Conservation (phyloP, 441 rosid genomes). For the Geranium incanum region DNA sequence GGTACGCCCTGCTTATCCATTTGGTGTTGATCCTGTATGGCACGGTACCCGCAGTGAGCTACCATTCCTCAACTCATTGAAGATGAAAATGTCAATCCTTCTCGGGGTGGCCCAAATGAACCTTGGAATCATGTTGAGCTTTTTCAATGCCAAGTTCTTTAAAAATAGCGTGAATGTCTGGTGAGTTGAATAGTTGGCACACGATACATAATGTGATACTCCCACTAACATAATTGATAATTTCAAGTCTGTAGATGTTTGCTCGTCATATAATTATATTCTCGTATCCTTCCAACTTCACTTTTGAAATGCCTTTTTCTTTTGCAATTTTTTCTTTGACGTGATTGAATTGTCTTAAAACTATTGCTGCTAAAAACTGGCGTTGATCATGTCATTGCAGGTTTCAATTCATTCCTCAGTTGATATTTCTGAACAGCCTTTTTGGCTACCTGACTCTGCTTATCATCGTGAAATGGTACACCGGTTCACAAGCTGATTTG, state of each 20-base stretch:
- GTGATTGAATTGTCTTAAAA: neutral
- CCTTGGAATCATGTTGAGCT: constrained; percentile 86
- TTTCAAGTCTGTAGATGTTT: neutral
- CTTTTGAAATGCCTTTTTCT: neutral
- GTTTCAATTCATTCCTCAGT: constrained; percentile 86
- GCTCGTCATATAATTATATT: neutral
- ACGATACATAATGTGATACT: neutral
- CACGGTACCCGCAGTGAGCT: constrained; percentile 82
- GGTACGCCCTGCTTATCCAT: constrained; percentile 61
- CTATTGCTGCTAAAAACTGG: neutral
- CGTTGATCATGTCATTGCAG: constrained; percentile 27
- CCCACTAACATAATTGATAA: neutral
- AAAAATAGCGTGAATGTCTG: constrained; percentile 49
- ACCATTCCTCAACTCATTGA: constrained; percentile 87
- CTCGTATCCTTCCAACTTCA: neutral
- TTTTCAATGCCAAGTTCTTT: constrained; percentile 70
- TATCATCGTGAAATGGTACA: constrained; percentile 78
- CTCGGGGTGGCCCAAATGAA: constrained; percentile 96
- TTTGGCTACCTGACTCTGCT: constrained; percentile 85
- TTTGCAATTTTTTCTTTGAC: neutral
- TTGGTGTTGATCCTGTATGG: constrained; percentile 94
- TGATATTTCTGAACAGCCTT: constrained; percentile 79
- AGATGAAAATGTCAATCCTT: constrained; percentile 98
- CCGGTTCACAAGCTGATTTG: constrained; percentile 89
- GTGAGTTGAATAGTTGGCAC: constrained; percentile 30